phyloP scores from a whole-genome alignment of 208 protist genomes.

The Willaertia magna region DNA sequence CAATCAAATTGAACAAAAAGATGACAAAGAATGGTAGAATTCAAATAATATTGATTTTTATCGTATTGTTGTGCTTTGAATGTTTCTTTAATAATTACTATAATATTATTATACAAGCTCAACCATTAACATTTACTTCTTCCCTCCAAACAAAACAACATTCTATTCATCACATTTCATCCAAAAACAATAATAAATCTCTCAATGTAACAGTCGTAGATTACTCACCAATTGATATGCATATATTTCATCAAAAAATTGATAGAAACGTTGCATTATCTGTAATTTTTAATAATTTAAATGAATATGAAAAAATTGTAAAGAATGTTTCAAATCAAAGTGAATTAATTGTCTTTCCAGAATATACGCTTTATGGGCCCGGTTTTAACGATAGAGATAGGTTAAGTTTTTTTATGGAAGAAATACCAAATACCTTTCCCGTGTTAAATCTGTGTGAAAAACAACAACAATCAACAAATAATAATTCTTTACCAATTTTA shows the following conservation, averaged over 20 bases:
- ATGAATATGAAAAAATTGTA: neutral
- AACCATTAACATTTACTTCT: no score
- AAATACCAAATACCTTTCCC: neutral
- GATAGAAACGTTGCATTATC: neutral
- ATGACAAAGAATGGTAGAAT: no score
- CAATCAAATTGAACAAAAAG: no score
- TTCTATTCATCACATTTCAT: no score
- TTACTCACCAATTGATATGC: neutral
- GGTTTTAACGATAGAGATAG: neutral
- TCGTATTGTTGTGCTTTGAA: no score
- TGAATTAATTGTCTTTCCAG: neutral
- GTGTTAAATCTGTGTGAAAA: neutral
- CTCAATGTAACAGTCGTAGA: neutral
- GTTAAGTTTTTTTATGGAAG: neutral
- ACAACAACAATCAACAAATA: no score
- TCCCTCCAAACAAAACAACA: no score
- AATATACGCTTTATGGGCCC: neutral
- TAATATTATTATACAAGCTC: no score
- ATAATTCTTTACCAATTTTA: neutral
- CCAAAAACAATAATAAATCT: no score
- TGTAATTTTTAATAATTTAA: neutral
- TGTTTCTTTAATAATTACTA: no score
- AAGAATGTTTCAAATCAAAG: neutral
- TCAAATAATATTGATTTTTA: no score
- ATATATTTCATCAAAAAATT: neutral